A percentile compares a stretch with the other conserved stretches of the same genome.
Conservation (phyloP, 306 rosid species). For the Sicyos baderoa region DNA sequence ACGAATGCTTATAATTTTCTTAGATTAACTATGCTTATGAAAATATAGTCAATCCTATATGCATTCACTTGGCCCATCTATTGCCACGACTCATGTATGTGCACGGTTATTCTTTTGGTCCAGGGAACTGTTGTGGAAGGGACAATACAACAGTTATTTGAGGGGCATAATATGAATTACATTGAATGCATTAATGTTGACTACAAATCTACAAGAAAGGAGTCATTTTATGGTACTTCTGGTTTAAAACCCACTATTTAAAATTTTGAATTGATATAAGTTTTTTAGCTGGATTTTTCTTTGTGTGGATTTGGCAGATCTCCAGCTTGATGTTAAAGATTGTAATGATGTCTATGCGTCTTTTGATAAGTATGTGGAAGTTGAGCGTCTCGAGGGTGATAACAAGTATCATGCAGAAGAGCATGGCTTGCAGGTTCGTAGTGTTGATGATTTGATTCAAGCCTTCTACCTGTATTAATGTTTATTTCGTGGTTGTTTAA, state of each 20-base stretch:
- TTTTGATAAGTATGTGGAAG: conserved; percentile 90
- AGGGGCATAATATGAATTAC: conserved; percentile 96
- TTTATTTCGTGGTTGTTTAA: conserved; percentile 10
- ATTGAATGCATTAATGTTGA: conserved; percentile 87
- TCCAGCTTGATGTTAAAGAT: conserved; percentile 94
- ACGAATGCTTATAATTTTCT: no score
- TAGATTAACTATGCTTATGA: neutral
- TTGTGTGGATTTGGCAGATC: conserved; percentile 42
- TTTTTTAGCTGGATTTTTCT: neutral
- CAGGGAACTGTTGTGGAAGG: conserved; percentile 99
- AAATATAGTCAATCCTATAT: neutral
- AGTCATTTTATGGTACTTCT: conserved; percentile 80
- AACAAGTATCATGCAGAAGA: conserved; percentile 89
- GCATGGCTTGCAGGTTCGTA: conserved; percentile 71
- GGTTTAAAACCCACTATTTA: conserved; percentile 17
- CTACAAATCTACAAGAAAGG: conserved; percentile 85
- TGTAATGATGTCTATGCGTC: conserved; percentile 88
- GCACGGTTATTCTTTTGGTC: conserved; percentile 15
- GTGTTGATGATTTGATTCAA: conserved; percentile 1
- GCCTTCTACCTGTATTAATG: neutral
- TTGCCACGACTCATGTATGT: neutral
- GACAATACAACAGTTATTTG: conserved; percentile 83
- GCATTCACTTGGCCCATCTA: neutral
- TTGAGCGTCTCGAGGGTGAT: conserved; percentile 86
- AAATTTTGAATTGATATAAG: neutral